These are phyloP conservation scores for Quercus tomentella DNA, from an alignment of 331 rosid species.

Conservation along the genomic window DNA sequence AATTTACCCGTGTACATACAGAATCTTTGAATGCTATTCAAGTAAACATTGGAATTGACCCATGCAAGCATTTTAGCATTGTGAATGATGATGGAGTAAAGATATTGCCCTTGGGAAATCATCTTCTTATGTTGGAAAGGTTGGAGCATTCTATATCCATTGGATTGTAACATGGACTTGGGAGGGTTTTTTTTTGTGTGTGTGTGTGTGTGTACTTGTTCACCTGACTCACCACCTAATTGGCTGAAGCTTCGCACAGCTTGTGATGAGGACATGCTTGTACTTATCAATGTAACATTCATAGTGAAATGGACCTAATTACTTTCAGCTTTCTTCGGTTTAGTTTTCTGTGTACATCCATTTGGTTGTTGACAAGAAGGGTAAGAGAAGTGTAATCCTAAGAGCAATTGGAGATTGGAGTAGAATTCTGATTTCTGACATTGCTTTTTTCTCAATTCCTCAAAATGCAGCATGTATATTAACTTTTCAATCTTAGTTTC, in stretches of 20 bases:
- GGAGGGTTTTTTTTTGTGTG: neutral
- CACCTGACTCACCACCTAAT: neutral
- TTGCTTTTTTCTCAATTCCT: no score
- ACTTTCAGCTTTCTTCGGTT: neutral
- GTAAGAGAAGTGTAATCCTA: neutral
- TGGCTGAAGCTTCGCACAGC: neutral
- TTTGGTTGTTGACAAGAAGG: neutral
- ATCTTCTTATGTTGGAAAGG: slow-evolving; percentile 49
- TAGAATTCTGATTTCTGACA: no score
- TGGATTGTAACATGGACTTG: slow-evolving; percentile 11
- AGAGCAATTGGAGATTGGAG: neutral
- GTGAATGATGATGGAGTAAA: slow-evolving; percentile 60
- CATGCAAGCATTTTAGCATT: slow-evolving; percentile 72
- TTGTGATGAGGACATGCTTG: neutral
- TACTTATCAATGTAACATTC: neutral
- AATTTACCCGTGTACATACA: slow-evolving; percentile 55
- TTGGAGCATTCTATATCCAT: slow-evolving; percentile 50
- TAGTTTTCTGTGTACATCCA: neutral
- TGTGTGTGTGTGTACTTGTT: neutral
- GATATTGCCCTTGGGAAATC: slow-evolving; percentile 63
- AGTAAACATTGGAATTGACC: slow-evolving; percentile 59
- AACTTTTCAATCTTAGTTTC: neutral
- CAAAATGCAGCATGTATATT: no score
- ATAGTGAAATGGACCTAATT: neutral
- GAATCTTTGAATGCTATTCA: slow-evolving; percentile 21